Conservation (phyloP, 2,329 filamentous ascomycete genomes). For the Sclerotinia borealis region DNA sequence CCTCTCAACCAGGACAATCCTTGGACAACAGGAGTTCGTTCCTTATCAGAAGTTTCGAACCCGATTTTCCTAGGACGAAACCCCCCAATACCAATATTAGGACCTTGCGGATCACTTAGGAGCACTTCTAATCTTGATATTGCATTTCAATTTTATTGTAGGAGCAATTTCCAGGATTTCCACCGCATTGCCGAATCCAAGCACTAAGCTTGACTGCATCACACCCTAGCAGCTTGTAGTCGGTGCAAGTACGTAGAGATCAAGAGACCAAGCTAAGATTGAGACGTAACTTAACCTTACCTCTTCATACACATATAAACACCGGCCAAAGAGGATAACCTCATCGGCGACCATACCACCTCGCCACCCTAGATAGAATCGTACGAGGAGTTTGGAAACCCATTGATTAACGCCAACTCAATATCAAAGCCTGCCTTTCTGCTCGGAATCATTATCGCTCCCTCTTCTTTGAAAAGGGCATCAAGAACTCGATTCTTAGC, state of each 20-base stretch:
- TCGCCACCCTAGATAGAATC: neutral
- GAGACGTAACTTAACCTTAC: neutral
- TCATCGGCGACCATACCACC: constrained; percentile 1
- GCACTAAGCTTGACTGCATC: neutral
- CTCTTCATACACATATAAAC: neutral
- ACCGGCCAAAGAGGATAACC: neutral
- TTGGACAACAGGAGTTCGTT: neutral
- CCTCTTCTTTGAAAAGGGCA: neutral
- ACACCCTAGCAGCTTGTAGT: neutral
- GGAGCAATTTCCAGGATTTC: neutral
- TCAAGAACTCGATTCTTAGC: neutral
- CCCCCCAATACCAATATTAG: neutral
- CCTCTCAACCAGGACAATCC: neutral
- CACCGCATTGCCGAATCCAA: neutral
- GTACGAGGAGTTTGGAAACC: neutral
- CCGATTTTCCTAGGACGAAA: neutral
- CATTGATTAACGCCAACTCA: neutral
- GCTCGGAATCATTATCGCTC: neutral
- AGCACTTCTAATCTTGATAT: neutral
- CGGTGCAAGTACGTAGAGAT: constrained; percentile 5
- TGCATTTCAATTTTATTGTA: neutral
- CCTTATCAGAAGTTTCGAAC: neutral
- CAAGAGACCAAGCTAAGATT: constrained; percentile 4
- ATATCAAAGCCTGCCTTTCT: neutral
- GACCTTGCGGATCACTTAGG: neutral